These are phyloP conservation scores for Claviceps digitariae DNA, from an alignment of 2,329 filamentous ascomycete genomes.

Conservation along the genomic window DNA sequence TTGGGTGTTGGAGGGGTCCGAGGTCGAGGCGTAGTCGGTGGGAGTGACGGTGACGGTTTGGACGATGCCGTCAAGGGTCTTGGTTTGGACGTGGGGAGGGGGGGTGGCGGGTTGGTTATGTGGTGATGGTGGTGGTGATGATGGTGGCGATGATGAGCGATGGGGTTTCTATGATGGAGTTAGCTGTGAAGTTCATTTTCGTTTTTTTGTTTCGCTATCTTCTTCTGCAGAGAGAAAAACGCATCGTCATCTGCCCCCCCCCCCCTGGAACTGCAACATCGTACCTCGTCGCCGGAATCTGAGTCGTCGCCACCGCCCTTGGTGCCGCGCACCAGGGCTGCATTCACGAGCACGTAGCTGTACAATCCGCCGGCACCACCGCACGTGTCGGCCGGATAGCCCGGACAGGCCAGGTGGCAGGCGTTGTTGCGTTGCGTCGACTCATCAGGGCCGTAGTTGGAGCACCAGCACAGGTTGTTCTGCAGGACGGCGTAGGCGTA, in stretches of 20 bases:
- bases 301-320: background rate
- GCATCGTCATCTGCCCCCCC: too few relatives aligned
- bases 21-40: background rate
- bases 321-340: background rate
- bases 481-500: conserved; percentile 2
- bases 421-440: background rate
- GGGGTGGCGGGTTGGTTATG: background rate
- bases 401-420: conserved; percentile 1
- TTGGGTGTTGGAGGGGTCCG: background rate
- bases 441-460: conserved; percentile 1
- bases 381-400: conserved; percentile 3
- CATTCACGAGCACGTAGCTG: conserved; percentile 3
- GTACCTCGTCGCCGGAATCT: background rate
- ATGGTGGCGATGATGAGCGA: background rate
- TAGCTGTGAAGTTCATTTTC: too few relatives aligned
- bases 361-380: background rate
- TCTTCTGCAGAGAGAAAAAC: too few relatives aligned
- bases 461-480: conserved; percentile 4
- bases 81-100: background rate
- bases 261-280: too few relatives aligned
- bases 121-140: background rate
- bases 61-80: background rate
- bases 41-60: background rate
- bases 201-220: background rate
- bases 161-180: too few relatives aligned